Evolutionary conservation across 1,284 basidiomycete genomes (phyloP).

Genomic region (Pseudozyma pruni): DNA sequence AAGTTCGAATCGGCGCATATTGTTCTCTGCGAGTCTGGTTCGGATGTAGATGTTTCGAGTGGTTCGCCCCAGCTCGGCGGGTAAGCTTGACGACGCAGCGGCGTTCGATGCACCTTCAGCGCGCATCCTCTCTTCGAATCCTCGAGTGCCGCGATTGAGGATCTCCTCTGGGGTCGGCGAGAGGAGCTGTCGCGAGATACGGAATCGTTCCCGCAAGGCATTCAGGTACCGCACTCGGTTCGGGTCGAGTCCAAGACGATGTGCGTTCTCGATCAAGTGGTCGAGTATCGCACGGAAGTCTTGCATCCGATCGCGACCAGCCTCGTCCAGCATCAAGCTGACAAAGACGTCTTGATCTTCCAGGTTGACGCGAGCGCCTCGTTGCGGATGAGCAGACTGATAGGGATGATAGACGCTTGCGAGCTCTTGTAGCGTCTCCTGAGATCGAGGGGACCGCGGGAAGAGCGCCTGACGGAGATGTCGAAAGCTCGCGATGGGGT

Average conservation of each 20-base stretch:
- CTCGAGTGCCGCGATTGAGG: neutral
- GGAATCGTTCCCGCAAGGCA: slow-evolving; percentile 8
- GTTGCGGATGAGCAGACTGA: slow-evolving; percentile 6
- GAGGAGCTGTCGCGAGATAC: neutral
- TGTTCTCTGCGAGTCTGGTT: neutral
- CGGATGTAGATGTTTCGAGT: neutral
- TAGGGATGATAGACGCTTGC: neutral
- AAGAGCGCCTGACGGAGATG: neutral
- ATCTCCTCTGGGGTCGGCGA: slow-evolving; percentile 7
- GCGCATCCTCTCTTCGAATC: too few species aligned
- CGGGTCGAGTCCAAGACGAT: slow-evolving; percentile 6
- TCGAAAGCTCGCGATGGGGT: neutral
- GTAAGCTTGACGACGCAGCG: too few species aligned
- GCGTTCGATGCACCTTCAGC: too few species aligned
- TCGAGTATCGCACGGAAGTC: neutral
- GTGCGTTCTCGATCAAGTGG: neutral
- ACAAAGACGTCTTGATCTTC: neutral
- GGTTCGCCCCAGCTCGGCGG: too few species aligned
- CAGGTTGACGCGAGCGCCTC: neutral
- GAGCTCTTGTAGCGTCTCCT: neutral
- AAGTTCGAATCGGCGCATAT: neutral
- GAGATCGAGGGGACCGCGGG: neutral
- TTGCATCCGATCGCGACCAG: slow-evolving; percentile 2
- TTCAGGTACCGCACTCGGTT: neutral
- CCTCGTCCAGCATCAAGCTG: neutral